A percentile compares a stretch with the other conserved stretches of the same genome.
These are phyloP conservation scores for Chamaenerion angustifolium DNA, from an alignment of 345 rosid species.

Conservation along the genomic window DNA sequence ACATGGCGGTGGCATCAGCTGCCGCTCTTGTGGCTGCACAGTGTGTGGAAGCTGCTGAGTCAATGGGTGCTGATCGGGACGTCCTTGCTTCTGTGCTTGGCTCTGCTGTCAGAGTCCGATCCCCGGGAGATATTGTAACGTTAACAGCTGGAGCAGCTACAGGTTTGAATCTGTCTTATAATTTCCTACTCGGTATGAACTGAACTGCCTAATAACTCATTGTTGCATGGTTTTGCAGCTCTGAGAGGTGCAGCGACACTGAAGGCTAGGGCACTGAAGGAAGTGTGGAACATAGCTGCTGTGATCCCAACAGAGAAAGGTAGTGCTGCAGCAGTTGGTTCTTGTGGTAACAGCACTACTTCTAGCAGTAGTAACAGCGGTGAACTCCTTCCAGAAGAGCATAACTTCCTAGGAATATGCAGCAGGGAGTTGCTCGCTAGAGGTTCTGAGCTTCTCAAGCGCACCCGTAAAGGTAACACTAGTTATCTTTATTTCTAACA, in stretches of 20 bases:
- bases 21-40: constrained; percentile 82
- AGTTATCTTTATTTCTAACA: background rate
- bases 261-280: constrained; percentile 30
- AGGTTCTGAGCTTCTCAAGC: constrained; percentile 31
- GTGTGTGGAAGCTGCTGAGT: constrained; percentile 81
- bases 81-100: constrained; percentile 21
- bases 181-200: background rate
- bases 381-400: constrained; percentile 21
- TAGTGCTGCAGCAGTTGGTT: constrained; percentile 3
- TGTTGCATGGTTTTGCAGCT: constrained; percentile 11
- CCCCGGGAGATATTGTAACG: constrained; percentile 27
- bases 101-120: constrained; percentile 32
- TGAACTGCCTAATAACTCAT: background rate
- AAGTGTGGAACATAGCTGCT: constrained; percentile 31
- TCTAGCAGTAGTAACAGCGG: constrained; percentile 24
- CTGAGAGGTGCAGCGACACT: constrained; percentile 32
- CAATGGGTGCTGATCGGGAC: constrained; percentile 51
- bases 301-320: constrained; percentile 27
- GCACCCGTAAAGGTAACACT: constrained; percentile 28
- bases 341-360: constrained; percentile 11
- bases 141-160: constrained; percentile 37
- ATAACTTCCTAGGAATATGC: constrained; percentile 22
- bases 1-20: constrained; percentile 80
- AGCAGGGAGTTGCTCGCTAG: constrained; percentile 25
- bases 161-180: constrained; percentile 3